Percentiles rank a stretch among this genome's conserved stretches.
These are phyloP conservation scores for Chalciporus piperatus DNA, from an alignment of 768 basidiomycete species.

Conservation along the genomic window DNA sequence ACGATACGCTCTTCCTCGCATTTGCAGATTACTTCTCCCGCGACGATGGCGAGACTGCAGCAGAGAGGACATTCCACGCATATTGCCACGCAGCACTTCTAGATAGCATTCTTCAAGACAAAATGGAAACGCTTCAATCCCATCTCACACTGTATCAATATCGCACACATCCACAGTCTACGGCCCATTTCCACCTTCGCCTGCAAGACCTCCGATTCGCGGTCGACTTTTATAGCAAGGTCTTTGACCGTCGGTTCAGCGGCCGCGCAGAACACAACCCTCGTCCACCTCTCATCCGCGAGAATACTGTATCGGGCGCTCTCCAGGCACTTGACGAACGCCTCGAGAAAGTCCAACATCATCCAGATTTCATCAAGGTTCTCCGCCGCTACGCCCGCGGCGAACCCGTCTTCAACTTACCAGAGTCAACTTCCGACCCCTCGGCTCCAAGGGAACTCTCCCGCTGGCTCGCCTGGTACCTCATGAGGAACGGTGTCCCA, in stretches of 20 bases:
- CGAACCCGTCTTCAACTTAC: slow-evolving; percentile 35
- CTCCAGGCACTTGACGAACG: slow-evolving; percentile 59
- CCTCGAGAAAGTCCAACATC: slow-evolving; percentile 42
- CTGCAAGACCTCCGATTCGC: slow-evolving; percentile 75
- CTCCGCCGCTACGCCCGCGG: slow-evolving; percentile 59
- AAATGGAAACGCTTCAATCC: slow-evolving; percentile 71
- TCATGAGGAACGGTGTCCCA: slow-evolving; percentile 66
- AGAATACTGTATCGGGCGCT: slow-evolving; percentile 66
- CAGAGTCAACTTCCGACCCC: slow-evolving; percentile 9
- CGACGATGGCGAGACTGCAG: slow-evolving; percentile 52
- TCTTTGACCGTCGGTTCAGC: slow-evolving; percentile 73
- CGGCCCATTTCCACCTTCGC: slow-evolving; percentile 62
- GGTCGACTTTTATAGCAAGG: slow-evolving; percentile 71
- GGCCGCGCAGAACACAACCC: slow-evolving; percentile 64
- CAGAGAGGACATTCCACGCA: slow-evolving; percentile 60
- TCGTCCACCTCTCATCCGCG: slow-evolving; percentile 67
- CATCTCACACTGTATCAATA: slow-evolving; percentile 72
- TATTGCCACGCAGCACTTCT: slow-evolving; percentile 77
- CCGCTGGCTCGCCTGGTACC: slow-evolving; percentile 64
- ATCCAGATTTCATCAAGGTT: slow-evolving; percentile 24
- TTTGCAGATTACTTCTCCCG: slow-evolving; percentile 80
- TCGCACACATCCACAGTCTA: slow-evolving; percentile 56
- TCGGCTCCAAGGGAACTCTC: slow-evolving; percentile 19
- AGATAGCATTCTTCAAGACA: slow-evolving; percentile 91
- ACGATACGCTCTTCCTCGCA: slow-evolving; percentile 73